A percentile compares a stretch with the other conserved stretches of the same genome.
Evolutionary conservation across 345 rosid species (phyloP).

Genomic region (Heritiera littoralis): DNA sequence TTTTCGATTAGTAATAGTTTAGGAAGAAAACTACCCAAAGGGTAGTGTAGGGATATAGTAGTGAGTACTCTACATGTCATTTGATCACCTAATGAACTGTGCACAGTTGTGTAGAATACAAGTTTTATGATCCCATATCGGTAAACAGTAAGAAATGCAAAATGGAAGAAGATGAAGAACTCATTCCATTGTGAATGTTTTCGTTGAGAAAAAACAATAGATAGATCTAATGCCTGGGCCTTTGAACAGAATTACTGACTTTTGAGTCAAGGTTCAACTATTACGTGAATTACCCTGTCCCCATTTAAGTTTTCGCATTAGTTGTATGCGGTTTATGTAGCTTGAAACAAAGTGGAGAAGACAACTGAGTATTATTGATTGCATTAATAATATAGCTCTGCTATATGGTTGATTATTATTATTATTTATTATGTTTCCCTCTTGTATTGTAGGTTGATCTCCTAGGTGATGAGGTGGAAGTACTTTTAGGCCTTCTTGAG

Average conservation of each 20-base stretch:
- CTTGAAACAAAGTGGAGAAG: slow-evolving; percentile 3
- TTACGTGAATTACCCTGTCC: not conserved
- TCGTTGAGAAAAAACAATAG: not conserved
- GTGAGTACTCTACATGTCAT: not conserved
- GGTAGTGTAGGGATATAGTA: not conserved
- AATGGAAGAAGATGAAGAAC: not conserved
- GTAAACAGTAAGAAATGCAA: not conserved
- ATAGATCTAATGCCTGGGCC: not conserved
- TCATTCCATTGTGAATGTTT: not conserved
- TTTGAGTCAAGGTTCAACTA: not conserved
- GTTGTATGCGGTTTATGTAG: not conserved
- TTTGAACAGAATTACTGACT: not conserved
- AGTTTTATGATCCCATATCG: not conserved
- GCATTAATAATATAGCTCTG: not conserved
- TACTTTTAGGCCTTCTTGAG: slow-evolving; percentile 71
- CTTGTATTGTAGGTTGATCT: slow-evolving; percentile 80
- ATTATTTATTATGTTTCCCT: slow-evolving; percentile 3
- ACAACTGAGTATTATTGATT: not conserved
- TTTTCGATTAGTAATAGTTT: not conserved
- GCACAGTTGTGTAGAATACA: not conserved
- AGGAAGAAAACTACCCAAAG: not conserved
- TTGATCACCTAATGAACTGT: not conserved
- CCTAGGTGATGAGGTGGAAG: slow-evolving; percentile 87
- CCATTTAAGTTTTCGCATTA: not conserved
- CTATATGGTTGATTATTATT: not conserved